These are phyloP conservation scores for Gloeostereum incarnatum DNA, from an alignment of 768 basidiomycete genomes.

Conservation along the genomic window DNA sequence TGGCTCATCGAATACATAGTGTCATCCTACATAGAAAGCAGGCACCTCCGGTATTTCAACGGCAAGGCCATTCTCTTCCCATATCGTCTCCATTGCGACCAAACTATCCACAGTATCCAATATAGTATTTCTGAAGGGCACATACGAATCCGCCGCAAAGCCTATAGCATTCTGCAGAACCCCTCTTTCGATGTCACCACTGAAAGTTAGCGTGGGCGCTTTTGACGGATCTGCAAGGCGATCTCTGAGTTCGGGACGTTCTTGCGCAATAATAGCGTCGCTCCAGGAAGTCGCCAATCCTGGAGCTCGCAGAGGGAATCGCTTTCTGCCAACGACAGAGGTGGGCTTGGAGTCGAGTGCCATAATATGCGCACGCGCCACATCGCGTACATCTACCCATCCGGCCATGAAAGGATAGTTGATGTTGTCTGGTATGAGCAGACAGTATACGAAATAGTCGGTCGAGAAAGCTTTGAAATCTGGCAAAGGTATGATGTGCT, in stretches of 20 bases:
- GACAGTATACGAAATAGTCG: neutral
- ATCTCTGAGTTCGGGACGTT: too few species aligned
- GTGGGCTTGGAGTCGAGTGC: neutral
- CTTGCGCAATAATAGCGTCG: too few species aligned
- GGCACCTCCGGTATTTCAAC: neutral
- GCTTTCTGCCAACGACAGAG: neutral
- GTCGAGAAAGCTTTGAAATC: neutral
- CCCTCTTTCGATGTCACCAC: neutral
- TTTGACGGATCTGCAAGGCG: neutral
- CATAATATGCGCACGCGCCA: constrained; percentile 1
- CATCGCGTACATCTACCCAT: constrained; percentile 1
- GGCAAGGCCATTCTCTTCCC: neutral
- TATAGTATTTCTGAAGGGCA: neutral
- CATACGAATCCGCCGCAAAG: neutral
- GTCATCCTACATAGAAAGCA: too few species aligned
- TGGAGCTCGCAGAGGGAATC: neutral
- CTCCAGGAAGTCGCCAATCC: too few species aligned
- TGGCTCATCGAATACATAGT: too few species aligned
- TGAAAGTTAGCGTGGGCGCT: neutral
- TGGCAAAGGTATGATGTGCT: neutral
- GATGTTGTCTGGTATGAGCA: neutral
- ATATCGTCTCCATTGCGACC: neutral
- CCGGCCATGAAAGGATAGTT: neutral
- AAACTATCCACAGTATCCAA: neutral
- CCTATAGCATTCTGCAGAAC: neutral